Conservation (phyloP, 1,284 basidiomycete species). For the Golubevia pallescens region DNA sequence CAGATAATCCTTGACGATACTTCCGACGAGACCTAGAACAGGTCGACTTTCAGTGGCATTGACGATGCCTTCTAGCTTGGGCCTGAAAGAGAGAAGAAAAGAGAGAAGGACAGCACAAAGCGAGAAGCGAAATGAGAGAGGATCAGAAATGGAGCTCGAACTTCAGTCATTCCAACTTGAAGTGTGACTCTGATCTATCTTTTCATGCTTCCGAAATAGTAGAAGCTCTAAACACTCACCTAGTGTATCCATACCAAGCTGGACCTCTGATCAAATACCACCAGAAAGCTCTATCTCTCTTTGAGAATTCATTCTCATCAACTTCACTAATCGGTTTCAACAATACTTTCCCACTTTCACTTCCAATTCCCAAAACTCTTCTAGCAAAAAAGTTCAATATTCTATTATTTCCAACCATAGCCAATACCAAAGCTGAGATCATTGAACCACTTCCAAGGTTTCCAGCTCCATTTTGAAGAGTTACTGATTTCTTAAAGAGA, state of each 20-base stretch:
- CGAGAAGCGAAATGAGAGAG: too few species aligned
- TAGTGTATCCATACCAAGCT: slow-evolving; percentile 84
- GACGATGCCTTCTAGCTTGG: slow-evolving; percentile 74
- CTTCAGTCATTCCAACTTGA: background rate
- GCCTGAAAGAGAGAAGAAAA: slow-evolving; percentile 67
- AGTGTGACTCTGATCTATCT: too few species aligned
- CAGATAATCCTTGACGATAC: slow-evolving; percentile 84
- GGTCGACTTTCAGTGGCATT: slow-evolving; percentile 73
- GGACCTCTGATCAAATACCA: slow-evolving; percentile 88
- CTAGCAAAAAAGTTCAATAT: slow-evolving; percentile 42
- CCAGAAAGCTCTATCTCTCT: slow-evolving; percentile 78
- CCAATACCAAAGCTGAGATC: slow-evolving; percentile 14
- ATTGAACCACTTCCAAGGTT: too few species aligned
- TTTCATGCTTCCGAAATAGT: background rate
- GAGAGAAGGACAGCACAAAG: slow-evolving; percentile 7
- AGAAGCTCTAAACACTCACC: slow-evolving; percentile 66
- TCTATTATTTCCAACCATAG: slow-evolving; percentile 44
- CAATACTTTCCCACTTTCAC: slow-evolving; percentile 21
- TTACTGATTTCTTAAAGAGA: too few species aligned
- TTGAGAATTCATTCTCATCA: slow-evolving; percentile 74
- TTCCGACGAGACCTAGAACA: slow-evolving; percentile 76
- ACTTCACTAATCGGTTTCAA: slow-evolving; percentile 55
- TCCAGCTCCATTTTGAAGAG: too few species aligned
- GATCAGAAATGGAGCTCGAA: background rate
- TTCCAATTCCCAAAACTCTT: slow-evolving; percentile 27